Base-by-base conservation (phyloP, 148 eudicot genomes). In the Nepenthes mirabilis region DNA sequence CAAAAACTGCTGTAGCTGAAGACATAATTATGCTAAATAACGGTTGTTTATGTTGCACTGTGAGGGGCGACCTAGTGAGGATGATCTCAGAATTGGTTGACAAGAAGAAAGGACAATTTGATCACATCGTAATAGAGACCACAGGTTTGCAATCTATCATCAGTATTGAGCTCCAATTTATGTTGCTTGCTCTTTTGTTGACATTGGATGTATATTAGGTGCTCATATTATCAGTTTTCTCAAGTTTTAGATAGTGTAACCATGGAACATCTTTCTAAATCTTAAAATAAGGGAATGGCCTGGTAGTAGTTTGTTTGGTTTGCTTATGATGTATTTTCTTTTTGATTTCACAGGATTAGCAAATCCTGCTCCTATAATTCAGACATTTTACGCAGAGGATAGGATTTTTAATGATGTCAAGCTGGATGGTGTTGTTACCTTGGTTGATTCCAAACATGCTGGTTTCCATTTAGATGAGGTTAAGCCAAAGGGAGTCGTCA, bases 311-410 rank as follows among this genome's bases (percentile, higher is more conserved):
- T 49, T 5, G 6, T 49, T n/a, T 49, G n/a, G 3, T 11, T 49
- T n/a, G 3, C 13, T n/a, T 5, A 10, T 49, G 52, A 49, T 5
- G 52, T 6, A 12, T 49, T 49, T 49, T 11, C 14, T 49, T 11
- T 49, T 49, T 11, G 2, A 6, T n/a, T 49, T 11, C 52, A 60
- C 78, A 94, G 99, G 99, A 62, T 70, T 94, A 52, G 99, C 99
- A 64, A 94, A 94, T 77, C 99, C 99, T 23, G 91, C 99, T 2
- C 99, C 99, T 69, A 89, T 94, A 48, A 94, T 94, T 73, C 97
- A 94, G 76, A 94, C 99, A 52, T 94, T 94, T 74, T 94, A 94
- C 78, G 95, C 99, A 2, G 99, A 94, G 72, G 99, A 94, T 66
- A 74, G 75, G 68, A 57, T 94, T 49, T 94, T 84, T 65, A 77